A percentile compares a stretch with the other conserved stretches of the same genome.
phyloP scores from a whole-genome alignment of 164 flowering plant genomes.

The Tinospora cordifolia region DNA sequence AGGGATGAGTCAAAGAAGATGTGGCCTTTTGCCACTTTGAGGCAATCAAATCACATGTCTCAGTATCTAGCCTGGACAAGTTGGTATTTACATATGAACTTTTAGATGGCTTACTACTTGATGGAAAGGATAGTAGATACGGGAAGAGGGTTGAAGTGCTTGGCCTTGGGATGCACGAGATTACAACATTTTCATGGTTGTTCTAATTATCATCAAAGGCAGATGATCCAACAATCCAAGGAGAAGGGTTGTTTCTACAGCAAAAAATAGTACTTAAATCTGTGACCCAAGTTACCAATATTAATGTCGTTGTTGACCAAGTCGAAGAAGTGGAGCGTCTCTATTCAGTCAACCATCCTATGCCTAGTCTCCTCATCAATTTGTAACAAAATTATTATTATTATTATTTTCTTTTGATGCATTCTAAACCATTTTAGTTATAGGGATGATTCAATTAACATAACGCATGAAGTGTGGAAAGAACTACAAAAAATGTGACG shows the following conservation, averaged over 20 bases:
- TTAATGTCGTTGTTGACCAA: constrained; percentile 74
- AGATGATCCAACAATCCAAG: constrained; percentile 65
- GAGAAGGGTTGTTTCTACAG: constrained; percentile 61
- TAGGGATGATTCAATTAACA: constrained; percentile 46
- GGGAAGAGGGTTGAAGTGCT: constrained; percentile 72
- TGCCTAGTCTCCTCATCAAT: constrained; percentile 43
- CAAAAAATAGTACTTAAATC: constrained; percentile 71
- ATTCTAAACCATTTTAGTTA: neutral
- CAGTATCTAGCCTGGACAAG: constrained; percentile 27
- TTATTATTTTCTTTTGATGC: neutral
- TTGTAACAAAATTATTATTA: constrained; percentile 30
- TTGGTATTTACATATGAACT: constrained; percentile 71
- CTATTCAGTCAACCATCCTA: constrained; percentile 33
- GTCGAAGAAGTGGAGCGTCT: constrained; percentile 64
- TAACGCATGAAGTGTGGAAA: constrained; percentile 58
- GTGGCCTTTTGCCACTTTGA: too few relatives aligned
- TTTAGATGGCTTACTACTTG: constrained; percentile 58
- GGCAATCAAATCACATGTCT: constrained; percentile 21
- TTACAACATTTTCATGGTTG: constrained; percentile 78
- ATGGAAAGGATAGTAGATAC: constrained; percentile 63
- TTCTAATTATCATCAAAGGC: constrained; percentile 82
- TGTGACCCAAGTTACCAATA: constrained; percentile 73
- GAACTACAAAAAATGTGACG: constrained; percentile 64
- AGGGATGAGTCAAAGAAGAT: too few relatives aligned
- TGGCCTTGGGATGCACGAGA: constrained; percentile 84